Base-by-base conservation (phyloP, 164 flowering plant genomes). In the Piper longum region DNA sequence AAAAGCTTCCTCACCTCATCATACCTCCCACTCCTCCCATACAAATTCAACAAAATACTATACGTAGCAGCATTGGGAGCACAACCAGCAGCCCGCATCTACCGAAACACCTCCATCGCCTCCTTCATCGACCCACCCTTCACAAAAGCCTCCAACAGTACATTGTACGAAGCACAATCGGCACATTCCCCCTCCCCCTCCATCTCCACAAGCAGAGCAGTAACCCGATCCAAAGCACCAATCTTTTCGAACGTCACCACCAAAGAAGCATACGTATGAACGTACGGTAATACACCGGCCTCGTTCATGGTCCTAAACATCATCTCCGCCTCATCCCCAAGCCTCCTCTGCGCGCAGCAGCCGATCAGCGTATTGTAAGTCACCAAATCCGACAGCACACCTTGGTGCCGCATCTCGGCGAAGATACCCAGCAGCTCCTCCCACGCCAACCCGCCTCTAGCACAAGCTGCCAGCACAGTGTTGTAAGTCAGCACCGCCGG, bases 261-360 rank as follows among this genome's bases (percentile, higher is more conserved):
- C n/a, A 92, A 76, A 72, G 83, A 80, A 63, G 77, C 77, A 71
- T 82, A 83, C 1, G 93, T 92, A 3, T 82, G 84, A 44, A 86
- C 70, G 77, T 92, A 96, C 1, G 98, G 96, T 57, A 83, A 70
- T 51, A 88, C 70, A 62, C 98, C 96, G 7, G 91, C 89, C 67
- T 86, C 96, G 66, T 83, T 89, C 98, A 92, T 92, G 0, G 88
- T 84, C 79, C 84, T 84, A 70, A 89, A 92, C 56, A 87, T 90
- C 96, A 88, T 92, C 73, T 87, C 98, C 0, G 96, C 98, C 82
- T 89, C 93, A 39, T 89, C 86, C 4, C 90, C 88, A 13, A 92
- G 78, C 6, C 82, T 83, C 57, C 93, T 72, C 65, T 18, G 70
- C 18, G 89, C 85, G 72, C 96, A 92, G 62, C 93, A 95, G 64